A percentile compares a stretch with the other conserved stretches of the same genome.
Conservation (phyloP, 352 stramenopile genomes). For the Aphanomyces stellatus region DNA sequence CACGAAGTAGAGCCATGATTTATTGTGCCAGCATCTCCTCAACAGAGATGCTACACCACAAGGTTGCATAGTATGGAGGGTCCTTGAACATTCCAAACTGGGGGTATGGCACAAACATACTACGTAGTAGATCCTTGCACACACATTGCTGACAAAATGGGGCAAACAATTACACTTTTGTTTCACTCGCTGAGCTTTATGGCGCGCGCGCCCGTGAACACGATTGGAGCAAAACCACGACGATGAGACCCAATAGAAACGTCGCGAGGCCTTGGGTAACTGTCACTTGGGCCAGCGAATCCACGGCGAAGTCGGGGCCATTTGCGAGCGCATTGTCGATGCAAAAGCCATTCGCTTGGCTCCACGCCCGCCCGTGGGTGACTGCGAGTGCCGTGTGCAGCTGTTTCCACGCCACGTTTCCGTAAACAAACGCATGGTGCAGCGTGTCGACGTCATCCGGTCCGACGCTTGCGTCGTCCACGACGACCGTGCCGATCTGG, state of each 20-base stretch:
- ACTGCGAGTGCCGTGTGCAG: neutral
- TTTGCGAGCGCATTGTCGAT: neutral
- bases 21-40: too few species aligned
- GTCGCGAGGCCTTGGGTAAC: neutral
- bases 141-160: too few species aligned
- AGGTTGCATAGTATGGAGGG: too few species aligned
- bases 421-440: slow-evolving; percentile 10
- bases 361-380: slow-evolving; percentile 1
- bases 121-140: too few species aligned
- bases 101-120: too few species aligned
- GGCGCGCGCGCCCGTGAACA: neutral
- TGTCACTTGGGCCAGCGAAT: neutral
- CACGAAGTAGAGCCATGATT: too few species aligned
- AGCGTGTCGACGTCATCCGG: neutral
- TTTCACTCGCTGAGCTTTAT: too few species aligned
- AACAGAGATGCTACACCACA: too few species aligned
- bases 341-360: neutral
- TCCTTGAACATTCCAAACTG: too few species aligned
- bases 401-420: slow-evolving; percentile 5
- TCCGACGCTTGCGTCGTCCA: neutral
- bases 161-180: too few species aligned
- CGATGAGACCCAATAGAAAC: neutral
- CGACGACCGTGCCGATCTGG: slow-evolving; percentile 11
- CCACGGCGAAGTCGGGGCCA: neutral
- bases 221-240: neutral